A percentile compares a stretch with the other conserved stretches of the same genome.
phyloP scores from a whole-genome alignment of 345 rosid species.

The Boechera stricta region DNA sequence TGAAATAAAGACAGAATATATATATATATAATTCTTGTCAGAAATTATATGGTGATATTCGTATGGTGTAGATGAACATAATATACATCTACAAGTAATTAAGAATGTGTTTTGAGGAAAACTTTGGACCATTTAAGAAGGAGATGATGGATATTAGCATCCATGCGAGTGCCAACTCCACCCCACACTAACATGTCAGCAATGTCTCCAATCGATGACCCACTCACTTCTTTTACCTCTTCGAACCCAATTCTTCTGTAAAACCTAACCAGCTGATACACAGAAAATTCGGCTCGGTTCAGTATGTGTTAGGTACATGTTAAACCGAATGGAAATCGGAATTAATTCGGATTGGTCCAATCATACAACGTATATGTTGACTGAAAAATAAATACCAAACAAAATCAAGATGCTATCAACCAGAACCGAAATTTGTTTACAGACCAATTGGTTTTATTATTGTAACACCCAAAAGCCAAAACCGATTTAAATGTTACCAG shows the following conservation, averaged over 20 bases:
- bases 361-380: not conserved
- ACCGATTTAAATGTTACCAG: not conserved
- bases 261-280: constrained; percentile 78
- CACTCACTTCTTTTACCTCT: constrained; percentile 79
- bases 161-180: constrained; percentile 91
- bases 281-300: constrained; percentile 12
- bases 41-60: not conserved
- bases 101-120: constrained; percentile 40
- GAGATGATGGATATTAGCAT: constrained; percentile 75
- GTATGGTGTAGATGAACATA: constrained; percentile 1
- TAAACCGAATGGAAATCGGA: not conserved
- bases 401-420: not conserved
- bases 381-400: not conserved
- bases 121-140: constrained; percentile 71
- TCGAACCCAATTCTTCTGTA: constrained; percentile 79
- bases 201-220: constrained; percentile 73
- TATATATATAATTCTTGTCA: not conserved
- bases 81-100: not conserved
- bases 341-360: not conserved
- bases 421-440: too few species aligned
- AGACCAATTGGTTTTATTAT: not conserved
- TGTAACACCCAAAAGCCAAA: not conserved
- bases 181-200: constrained; percentile 94
- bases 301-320: not conserved
- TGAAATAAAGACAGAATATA: too few species aligned